A percentile compares a stretch with the other conserved stretches of the same genome.
Conservation (phyloP, 768 basidiomycete genomes). For the Lentinula detonsa region DNA sequence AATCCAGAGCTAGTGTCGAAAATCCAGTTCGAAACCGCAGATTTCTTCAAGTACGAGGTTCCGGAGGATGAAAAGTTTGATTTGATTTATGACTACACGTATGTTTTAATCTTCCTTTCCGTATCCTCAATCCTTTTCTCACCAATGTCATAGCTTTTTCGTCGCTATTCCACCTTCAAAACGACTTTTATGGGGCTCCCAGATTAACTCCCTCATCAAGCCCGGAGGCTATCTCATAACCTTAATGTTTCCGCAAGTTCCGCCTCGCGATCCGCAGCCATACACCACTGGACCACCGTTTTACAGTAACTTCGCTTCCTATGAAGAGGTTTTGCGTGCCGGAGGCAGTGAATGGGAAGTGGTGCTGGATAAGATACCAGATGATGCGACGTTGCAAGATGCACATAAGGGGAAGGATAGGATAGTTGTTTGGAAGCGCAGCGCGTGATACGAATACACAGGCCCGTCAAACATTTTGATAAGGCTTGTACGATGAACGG, state of each 20-base stretch:
- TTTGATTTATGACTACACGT: constrained; percentile 66
- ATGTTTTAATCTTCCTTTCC: constrained; percentile 11
- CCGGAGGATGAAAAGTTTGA: constrained; percentile 38
- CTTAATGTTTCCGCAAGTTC: constrained; percentile 51
- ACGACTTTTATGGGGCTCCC: constrained; percentile 49
- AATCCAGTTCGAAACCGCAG: constrained; percentile 33
- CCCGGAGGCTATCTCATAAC: constrained; percentile 61
- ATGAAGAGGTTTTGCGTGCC: constrained; percentile 40
- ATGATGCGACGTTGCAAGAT: constrained; percentile 22
- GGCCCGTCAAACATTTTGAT: background rate
- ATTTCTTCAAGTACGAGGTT: constrained; percentile 50
- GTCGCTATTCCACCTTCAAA: constrained; percentile 57
- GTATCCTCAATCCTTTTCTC: background rate
- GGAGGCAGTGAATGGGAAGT: constrained; percentile 36
- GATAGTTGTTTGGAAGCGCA: constrained; percentile 48
- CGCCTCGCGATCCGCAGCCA: constrained; percentile 18
- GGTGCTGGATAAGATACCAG: constrained; percentile 46
- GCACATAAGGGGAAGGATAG: constrained; percentile 43
- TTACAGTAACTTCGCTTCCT: constrained; percentile 52
- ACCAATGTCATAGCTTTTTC: constrained; percentile 48
- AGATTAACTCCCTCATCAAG: constrained; percentile 51
- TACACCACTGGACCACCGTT: constrained; percentile 54
- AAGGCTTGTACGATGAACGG: too few species aligned
- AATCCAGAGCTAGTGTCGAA: constrained; percentile 17
- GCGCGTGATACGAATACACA: background rate